Base-by-base conservation (phyloP, 2,329 filamentous ascomycete genomes). In the Pyricularia grisea region DNA sequence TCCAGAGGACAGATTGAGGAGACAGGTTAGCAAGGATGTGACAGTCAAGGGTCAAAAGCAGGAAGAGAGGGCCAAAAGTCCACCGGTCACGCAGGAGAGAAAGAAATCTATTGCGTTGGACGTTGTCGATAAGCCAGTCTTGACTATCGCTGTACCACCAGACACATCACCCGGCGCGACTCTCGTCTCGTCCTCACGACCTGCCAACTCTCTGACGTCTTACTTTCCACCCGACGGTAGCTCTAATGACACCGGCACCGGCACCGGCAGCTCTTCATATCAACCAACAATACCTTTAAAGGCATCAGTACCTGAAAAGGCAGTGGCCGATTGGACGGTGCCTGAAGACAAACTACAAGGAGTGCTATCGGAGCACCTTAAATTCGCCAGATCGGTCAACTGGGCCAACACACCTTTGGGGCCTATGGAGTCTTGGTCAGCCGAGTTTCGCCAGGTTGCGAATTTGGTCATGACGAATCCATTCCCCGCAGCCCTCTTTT, bases 401-500 rank as follows among this genome's bases (percentile, higher is more conserved):
- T 85, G 83, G 82, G 74, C 75, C 1, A 73, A 70, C 4, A 84
- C 82, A 0, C 78, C 80, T 0, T 72, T 84, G 0, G 83, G 83
- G 0, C 76, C 78, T 0, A 80, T 85, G 77, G 69, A 77, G 1
- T 75, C 71, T 6, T 85, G 83, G 83, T 77, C 81, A 1, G 70
- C 75, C 1, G 78, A 82, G 63, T 80, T 85, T 20, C 81, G 82
- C 4, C 80, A 83, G 69, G 70, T 76, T 2, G 77, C 76, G 17
- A 80, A 80, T 25, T 73, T 82, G 0, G 74, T 77, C 55, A 78
- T 81, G 72, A 71, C 69, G 11, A 80, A 81, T 63, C 78, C 77
- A 0, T 74, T 77, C 31, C 84, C 84, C 0, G 81, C 82, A 2
- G 84, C 83, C 1, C 81, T 88, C 77, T 89, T 89, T 73, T 89